Conservation (phyloP, 495 filamentous ascomycete genomes). For the Neurospora sp. region DNA sequence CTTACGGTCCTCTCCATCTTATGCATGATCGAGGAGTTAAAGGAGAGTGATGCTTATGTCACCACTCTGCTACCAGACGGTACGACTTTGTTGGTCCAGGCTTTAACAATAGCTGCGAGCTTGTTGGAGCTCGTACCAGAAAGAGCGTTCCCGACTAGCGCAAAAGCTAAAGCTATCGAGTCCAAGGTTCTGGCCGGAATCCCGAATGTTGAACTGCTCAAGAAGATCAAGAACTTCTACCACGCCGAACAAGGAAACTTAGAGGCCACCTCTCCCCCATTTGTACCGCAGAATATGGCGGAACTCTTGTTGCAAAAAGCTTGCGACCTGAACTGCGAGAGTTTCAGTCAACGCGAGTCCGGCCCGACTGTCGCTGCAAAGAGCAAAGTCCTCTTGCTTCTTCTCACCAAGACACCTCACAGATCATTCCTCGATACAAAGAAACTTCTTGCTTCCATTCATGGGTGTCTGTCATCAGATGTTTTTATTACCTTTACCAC, state of each 20-base stretch:
- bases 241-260: conserved; percentile 45
- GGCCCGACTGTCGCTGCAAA: conserved; percentile 31
- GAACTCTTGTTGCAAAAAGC: conserved; percentile 55
- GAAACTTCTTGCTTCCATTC: conserved; percentile 48
- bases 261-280: conserved; percentile 43
- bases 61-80: neutral
- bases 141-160: conserved; percentile 48
- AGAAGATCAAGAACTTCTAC: conserved; percentile 57
- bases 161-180: conserved; percentile 15
- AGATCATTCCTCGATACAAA: conserved; percentile 42
- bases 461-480: conserved; percentile 26
- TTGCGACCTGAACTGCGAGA: conserved; percentile 41
- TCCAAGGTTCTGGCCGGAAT: conserved; percentile 21
- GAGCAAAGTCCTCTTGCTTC: conserved; percentile 43
- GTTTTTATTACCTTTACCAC: conserved; percentile 32
- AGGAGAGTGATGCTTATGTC: conserved; percentile 10
- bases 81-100: conserved; percentile 22
- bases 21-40: conserved; percentile 44
- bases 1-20: conserved; percentile 59
- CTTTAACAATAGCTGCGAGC: conserved; percentile 42
- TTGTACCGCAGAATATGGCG: conserved; percentile 44
- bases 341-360: conserved; percentile 27
- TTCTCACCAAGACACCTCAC: conserved; percentile 47
- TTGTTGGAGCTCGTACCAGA: conserved; percentile 61
- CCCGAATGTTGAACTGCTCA: conserved; percentile 44